phyloP scores from a whole-genome alignment of 768 basidiomycete species.

The Suillus placidus region DNA sequence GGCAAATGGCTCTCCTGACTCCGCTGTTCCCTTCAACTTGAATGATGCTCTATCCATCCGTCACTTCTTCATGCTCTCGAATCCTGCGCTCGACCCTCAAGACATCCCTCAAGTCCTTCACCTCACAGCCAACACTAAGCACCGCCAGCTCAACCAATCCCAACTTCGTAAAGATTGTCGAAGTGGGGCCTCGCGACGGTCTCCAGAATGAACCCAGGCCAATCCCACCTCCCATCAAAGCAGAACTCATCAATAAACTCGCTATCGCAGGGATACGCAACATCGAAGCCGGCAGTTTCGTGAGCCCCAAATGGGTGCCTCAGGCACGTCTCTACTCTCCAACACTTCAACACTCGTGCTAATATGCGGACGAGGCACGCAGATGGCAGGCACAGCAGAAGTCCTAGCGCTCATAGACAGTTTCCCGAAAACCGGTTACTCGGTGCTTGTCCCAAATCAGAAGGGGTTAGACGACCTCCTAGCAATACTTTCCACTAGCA shows the following conservation, averaged over 20 bases:
- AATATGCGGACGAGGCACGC: conserved; percentile 1
- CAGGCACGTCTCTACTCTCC: conserved; percentile 54
- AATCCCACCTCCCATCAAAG: conserved; percentile 73
- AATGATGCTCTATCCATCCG: not conserved
- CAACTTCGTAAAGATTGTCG: conserved; percentile 58
- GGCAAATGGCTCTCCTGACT: not conserved
- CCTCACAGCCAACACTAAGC: conserved; percentile 1
- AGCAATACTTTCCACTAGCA: conserved; percentile 45
- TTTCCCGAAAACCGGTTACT: conserved; percentile 60
- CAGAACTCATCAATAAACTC: conserved; percentile 78
- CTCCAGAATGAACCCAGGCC: conserved; percentile 84
- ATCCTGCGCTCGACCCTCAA: not conserved
- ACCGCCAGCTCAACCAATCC: not conserved
- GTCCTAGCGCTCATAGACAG: conserved; percentile 64
- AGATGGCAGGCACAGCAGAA: conserved; percentile 89
- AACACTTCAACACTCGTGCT: not conserved
- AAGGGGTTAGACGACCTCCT: conserved; percentile 75
- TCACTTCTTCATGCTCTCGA: not conserved
- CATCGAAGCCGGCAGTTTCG: conserved; percentile 89
- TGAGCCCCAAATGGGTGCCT: conserved; percentile 92
- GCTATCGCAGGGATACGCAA: conserved; percentile 63
- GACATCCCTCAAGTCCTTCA: conserved; percentile 1
- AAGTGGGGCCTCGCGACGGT: conserved; percentile 90
- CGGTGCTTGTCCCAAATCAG: conserved; percentile 82
- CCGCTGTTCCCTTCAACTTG: not conserved